These are phyloP conservation scores for Fusarium sublunatum DNA, from an alignment of 2,329 filamentous ascomycete species.

Conservation along the genomic window DNA sequence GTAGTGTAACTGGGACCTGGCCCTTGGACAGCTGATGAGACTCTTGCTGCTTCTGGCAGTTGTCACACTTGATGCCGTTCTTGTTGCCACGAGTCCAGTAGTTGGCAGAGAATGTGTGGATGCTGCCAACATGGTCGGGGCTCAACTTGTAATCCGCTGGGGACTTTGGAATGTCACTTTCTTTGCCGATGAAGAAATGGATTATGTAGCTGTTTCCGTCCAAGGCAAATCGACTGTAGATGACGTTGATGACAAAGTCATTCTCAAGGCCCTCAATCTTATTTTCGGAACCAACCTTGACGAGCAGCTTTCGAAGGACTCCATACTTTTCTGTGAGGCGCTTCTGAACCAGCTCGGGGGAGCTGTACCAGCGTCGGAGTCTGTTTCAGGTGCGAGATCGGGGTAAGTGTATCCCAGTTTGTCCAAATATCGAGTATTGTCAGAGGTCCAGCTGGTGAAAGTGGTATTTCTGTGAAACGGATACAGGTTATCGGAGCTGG, in stretches of 20 bases:
- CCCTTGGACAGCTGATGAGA: not conserved
- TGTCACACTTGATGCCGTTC: not conserved
- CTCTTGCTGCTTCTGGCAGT: constrained; percentile 8
- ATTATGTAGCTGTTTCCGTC: constrained; percentile 5
- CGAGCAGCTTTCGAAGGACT: not conserved
- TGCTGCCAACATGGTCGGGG: not conserved
- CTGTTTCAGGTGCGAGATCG: not conserved
- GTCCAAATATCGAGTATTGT: not conserved
- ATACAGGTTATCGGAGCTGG: not conserved
- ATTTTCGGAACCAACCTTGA: not conserved
- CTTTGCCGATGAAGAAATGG: constrained; percentile 1
- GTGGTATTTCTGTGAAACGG: constrained; percentile 7
- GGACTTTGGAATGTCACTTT: not conserved
- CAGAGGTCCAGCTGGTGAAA: not conserved
- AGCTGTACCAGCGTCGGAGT: not conserved
- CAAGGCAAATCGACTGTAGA: constrained; percentile 5
- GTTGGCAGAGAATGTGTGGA: constrained; percentile 6
- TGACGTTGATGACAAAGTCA: constrained; percentile 11
- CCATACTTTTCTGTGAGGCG: not conserved
- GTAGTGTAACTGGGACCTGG: constrained; percentile 7
- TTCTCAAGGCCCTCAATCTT: constrained; percentile 3
- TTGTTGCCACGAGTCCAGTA: constrained; percentile 9
- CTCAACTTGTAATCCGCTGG: not conserved
- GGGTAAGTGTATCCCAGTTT: constrained; percentile 1
- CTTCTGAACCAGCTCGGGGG: not conserved